Percentiles rank a stretch among this genome's conserved stretches.
Conservation (phyloP, 1,139 yeast species). For the Blastobotrys indianensis region DNA sequence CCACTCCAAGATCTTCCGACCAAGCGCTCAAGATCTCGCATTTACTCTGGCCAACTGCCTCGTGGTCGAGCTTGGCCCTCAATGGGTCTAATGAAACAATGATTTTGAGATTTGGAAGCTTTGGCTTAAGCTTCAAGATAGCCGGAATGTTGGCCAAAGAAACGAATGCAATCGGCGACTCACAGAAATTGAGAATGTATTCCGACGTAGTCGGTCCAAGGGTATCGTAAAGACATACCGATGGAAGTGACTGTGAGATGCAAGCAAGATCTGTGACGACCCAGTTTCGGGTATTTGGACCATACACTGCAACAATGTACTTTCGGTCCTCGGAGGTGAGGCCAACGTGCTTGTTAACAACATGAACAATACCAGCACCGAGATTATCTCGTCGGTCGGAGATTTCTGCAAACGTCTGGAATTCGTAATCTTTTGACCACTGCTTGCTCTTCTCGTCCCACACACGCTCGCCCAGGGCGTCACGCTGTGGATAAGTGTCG, state of each 20-base stretch:
- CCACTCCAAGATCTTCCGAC: slow-evolving; percentile 35
- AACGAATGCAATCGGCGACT: slow-evolving; percentile 50
- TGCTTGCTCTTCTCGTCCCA: slow-evolving; percentile 41
- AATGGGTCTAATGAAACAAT: slow-evolving; percentile 48
- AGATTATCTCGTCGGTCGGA: slow-evolving; percentile 43
- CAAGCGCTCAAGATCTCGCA: slow-evolving; percentile 29
- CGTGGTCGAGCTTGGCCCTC: slow-evolving; percentile 26
- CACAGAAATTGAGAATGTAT: slow-evolving; percentile 52
- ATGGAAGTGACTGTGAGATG: slow-evolving; percentile 44
- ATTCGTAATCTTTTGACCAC: slow-evolving; percentile 42
- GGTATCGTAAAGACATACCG: slow-evolving; percentile 62
- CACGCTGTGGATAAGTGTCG: slow-evolving; percentile 35
- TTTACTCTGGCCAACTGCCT: slow-evolving; percentile 51
- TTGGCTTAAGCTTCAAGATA: slow-evolving; percentile 38
- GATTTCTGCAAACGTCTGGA: slow-evolving; percentile 42
- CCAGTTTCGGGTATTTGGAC: slow-evolving; percentile 59
- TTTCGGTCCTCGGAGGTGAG: slow-evolving; percentile 29
- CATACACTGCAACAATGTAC: slow-evolving; percentile 50
- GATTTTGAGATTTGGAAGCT: slow-evolving; percentile 38
- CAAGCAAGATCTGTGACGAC: slow-evolving; percentile 55
- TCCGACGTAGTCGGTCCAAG: slow-evolving; percentile 55
- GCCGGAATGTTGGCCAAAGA: slow-evolving; percentile 44
- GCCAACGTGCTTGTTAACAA: slow-evolving; percentile 26
- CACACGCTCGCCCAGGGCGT: slow-evolving; percentile 50
- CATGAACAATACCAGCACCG: slow-evolving; percentile 60